Percentiles rank a stretch among this genome's conserved stretches.
Conservation (phyloP, 2,329 filamentous ascomycete species). For the Calonectria pteridis region DNA sequence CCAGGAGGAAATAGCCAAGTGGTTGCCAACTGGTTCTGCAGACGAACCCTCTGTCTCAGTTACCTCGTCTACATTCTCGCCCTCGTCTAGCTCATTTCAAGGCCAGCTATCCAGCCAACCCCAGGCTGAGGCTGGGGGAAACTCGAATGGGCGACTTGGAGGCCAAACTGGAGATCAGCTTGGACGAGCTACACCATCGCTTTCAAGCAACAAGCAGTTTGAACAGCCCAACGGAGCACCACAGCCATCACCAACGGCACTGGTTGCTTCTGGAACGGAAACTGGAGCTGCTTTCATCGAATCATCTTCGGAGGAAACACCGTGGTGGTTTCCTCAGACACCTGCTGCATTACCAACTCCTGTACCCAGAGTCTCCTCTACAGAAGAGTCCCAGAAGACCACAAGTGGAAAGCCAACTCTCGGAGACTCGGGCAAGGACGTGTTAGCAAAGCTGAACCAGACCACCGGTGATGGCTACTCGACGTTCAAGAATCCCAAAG, state of each 20-base stretch:
- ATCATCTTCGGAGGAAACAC: neutral
- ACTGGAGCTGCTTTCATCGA: neutral
- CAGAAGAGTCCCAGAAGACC: neutral
- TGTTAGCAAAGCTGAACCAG: neutral
- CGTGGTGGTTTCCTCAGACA: neutral
- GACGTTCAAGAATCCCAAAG: neutral
- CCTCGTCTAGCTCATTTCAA: neutral
- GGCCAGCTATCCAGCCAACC: neutral
- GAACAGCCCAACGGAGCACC: neutral
- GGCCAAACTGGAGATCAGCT: neutral
- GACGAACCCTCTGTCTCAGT: neutral
- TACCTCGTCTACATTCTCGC: neutral
- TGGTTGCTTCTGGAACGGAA: neutral
- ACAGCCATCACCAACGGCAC: neutral
- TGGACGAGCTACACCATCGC: neutral
- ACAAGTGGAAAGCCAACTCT: neutral
- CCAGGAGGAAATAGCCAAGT: conserved; percentile 43
- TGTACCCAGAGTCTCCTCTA: neutral
- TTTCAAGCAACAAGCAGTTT: neutral
- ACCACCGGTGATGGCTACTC: neutral
- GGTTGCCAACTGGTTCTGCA: conserved; percentile 40
- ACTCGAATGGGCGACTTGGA: neutral
- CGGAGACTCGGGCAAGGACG: neutral
- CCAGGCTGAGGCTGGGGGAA: neutral
- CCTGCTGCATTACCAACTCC: neutral